phyloP scores from a whole-genome alignment of 2,329 filamentous ascomycete species.

The Mycosphaerelloides madeirae region DNA sequence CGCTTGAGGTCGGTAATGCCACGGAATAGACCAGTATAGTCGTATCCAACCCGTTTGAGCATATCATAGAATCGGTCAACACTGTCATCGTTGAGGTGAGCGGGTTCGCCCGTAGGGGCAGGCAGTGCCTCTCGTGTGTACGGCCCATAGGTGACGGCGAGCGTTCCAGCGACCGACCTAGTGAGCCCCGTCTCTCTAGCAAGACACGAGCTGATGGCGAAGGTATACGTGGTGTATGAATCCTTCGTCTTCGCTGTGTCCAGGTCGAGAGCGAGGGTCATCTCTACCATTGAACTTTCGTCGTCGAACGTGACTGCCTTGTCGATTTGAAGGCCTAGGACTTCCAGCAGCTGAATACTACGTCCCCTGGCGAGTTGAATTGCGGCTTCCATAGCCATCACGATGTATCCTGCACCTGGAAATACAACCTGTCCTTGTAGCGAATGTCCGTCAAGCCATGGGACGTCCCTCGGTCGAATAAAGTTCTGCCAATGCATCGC shows the following conservation, averaged over 20 bases:
- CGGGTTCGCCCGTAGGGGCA: not conserved
- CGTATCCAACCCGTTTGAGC: constrained; percentile 28
- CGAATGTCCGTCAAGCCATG: constrained; percentile 18
- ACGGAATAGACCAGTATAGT: constrained; percentile 9
- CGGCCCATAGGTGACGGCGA: too few species aligned
- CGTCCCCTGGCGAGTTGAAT: not conserved
- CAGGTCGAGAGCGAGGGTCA: constrained; percentile 3
- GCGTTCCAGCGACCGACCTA: not conserved
- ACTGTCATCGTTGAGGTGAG: not conserved
- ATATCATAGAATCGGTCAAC: not conserved
- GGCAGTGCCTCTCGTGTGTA: too few species aligned
- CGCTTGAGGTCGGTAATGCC: too few species aligned
- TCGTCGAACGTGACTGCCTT: constrained; percentile 5
- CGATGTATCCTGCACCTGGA: constrained; percentile 25
- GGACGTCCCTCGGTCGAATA: constrained; percentile 7
- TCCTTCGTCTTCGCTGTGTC: constrained; percentile 1
- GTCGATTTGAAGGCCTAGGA: constrained; percentile 7
- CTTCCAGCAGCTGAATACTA: not conserved
- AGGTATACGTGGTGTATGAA: not conserved
- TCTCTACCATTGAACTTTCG: constrained; percentile 8
- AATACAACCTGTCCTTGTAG: constrained; percentile 31
- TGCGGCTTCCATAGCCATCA: constrained; percentile 18
- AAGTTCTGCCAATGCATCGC: constrained; percentile 11
- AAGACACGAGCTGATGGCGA: not conserved
- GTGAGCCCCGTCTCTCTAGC: not conserved